phyloP scores from a whole-genome alignment of 2,329 filamentous ascomycete species.

The Hypoxylon sp. region DNA sequence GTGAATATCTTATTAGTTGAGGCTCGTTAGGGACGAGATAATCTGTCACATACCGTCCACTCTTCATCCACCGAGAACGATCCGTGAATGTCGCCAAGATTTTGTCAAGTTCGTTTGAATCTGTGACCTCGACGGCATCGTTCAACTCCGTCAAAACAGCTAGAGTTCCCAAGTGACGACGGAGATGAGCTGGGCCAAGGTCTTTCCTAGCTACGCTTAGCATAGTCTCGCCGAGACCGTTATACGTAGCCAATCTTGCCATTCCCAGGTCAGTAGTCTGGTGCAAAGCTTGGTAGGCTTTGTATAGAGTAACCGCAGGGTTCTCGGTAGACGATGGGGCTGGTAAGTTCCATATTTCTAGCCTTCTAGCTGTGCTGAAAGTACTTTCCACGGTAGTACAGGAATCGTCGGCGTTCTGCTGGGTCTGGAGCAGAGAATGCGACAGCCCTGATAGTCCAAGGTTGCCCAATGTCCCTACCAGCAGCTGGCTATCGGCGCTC shows the following conservation, averaged over 20 bases:
- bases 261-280: constrained; percentile 65
- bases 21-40: not conserved
- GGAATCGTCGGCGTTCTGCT: constrained; percentile 66
- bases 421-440: constrained; percentile 75
- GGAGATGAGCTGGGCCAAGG: constrained; percentile 59
- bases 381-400: constrained; percentile 72
- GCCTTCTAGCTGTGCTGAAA: constrained; percentile 78
- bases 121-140: constrained; percentile 72
- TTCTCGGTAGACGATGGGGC: constrained; percentile 69
- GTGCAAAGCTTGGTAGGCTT: constrained; percentile 80
- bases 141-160: constrained; percentile 83
- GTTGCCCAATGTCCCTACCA: constrained; percentile 79
- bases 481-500: constrained; percentile 68
- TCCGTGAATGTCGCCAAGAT: constrained; percentile 69
- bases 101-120: constrained; percentile 66
- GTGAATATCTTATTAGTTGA: constrained; percentile 41
- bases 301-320: constrained; percentile 76
- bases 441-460: constrained; percentile 88
- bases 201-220: constrained; percentile 59
- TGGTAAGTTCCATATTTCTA: constrained; percentile 93
- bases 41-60: constrained; percentile 68
- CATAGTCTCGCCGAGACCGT: constrained; percentile 69
- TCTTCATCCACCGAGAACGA: constrained; percentile 81
- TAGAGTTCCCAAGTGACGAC: constrained; percentile 66
- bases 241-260: constrained; percentile 66